phyloP scores from a whole-genome alignment of 2,329 filamentous ascomycete genomes.

The Fusarium liriodendri region DNA sequence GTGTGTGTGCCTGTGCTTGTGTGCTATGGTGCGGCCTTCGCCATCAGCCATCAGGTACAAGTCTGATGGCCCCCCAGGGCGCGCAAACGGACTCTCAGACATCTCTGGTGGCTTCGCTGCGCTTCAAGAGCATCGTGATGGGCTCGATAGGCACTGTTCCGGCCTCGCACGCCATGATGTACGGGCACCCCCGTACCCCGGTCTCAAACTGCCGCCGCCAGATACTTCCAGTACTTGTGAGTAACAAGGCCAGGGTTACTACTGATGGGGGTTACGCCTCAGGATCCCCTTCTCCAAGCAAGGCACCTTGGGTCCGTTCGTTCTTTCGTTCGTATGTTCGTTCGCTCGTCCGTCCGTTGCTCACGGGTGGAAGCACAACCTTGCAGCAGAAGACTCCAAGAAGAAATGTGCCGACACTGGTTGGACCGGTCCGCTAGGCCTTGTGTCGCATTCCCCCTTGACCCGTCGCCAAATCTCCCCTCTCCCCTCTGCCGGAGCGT shows the following conservation, averaged over 20 bases:
- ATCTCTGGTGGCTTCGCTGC: conserved; percentile 22
- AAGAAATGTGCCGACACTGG: conserved; percentile 34
- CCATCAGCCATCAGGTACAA: conserved; percentile 28
- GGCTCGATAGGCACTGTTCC: conserved; percentile 17
- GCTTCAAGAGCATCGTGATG: conserved; percentile 11
- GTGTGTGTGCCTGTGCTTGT: conserved; percentile 38
- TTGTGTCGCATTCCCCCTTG: conserved; percentile 34
- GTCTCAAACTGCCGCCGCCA: conserved; percentile 22
- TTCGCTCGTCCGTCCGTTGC: conserved; percentile 11
- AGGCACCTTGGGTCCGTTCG: conserved; percentile 3
- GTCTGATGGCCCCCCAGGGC: conserved; percentile 11
- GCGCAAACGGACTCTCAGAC: conserved; percentile 31
- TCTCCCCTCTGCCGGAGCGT: conserved; percentile 25
- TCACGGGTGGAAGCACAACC: conserved; percentile 29
- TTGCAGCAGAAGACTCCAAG: conserved; percentile 19
- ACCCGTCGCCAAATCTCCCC: conserved; percentile 36
- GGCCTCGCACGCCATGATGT: conserved; percentile 22
- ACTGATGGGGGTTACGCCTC: conserved; percentile 9
- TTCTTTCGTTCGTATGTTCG: neutral
- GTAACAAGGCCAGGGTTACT: conserved; percentile 25
- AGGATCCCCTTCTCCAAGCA: neutral
- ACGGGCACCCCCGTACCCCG: conserved; percentile 25
- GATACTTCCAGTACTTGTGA: conserved; percentile 26
- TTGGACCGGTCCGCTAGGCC: conserved; percentile 23
- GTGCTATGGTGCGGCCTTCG: conserved; percentile 23